phyloP scores from a whole-genome alignment of 441 rosid species.

The Syzygium syzygioides region DNA sequence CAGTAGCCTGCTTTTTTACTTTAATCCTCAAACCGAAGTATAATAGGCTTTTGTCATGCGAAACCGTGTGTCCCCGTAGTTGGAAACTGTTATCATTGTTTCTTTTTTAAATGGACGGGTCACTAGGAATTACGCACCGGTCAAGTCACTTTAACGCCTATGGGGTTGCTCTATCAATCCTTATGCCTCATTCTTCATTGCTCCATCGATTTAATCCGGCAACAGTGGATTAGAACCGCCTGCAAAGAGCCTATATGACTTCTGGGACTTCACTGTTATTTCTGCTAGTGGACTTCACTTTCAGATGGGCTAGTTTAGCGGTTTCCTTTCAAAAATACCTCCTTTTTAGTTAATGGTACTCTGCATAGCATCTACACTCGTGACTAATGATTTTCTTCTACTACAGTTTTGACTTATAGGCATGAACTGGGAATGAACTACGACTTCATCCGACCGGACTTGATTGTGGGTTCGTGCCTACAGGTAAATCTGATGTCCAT shows the following conservation, averaged over 20 bases:
- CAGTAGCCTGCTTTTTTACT: background rate
- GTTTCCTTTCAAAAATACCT: background rate
- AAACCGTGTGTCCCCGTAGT: background rate
- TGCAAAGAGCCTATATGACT: background rate
- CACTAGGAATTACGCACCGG: background rate
- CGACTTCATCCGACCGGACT: slow-evolving; percentile 74
- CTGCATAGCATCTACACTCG: background rate
- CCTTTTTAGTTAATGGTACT: background rate
- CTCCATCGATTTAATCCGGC: too few relatives aligned
- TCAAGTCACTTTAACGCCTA: background rate
- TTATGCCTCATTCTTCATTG: background rate
- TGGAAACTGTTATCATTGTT: rapidly evolving
- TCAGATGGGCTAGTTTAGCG: background rate
- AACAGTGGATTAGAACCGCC: background rate
- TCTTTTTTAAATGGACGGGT: background rate
- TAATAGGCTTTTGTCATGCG: background rate
- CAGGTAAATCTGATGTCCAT: slow-evolving; percentile 46
- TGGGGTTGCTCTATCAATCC: background rate
- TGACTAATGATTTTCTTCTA: slow-evolving; percentile 13
- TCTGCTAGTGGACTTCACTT: background rate
- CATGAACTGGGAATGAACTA: slow-evolving; percentile 95
- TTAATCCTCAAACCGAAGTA: background rate
- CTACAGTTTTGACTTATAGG: slow-evolving; percentile 83
- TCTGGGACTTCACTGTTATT: background rate
- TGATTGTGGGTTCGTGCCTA: slow-evolving; percentile 91